A percentile compares a stretch with the other conserved stretches of the same genome.
Conservation (phyloP, 2,329 filamentous ascomycete genomes). For the Shiraia sp. region DNA sequence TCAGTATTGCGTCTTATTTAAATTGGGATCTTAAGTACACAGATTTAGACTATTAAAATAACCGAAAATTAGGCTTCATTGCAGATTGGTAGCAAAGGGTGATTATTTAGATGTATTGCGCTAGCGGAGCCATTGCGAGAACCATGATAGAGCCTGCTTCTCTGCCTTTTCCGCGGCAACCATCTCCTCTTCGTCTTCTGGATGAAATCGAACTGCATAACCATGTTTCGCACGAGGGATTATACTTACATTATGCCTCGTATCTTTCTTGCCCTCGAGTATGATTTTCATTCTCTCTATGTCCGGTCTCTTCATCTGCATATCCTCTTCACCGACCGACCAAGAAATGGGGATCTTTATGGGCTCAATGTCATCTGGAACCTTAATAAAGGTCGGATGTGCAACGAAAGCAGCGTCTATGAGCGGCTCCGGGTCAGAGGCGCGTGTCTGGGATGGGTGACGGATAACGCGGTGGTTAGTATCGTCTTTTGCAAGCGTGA, state of each 20-base stretch:
- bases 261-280: constrained; percentile 1
- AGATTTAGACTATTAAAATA: too few relatives aligned
- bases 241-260: neutral
- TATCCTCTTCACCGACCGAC: neutral
- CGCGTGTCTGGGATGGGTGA: neutral
- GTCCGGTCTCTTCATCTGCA: constrained; percentile 1
- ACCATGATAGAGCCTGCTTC: neutral
- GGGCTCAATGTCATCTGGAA: constrained; percentile 1
- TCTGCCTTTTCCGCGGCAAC: neutral
- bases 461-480: neutral
- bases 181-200: neutral
- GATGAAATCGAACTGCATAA: neutral
- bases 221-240: constrained; percentile 1
- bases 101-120: too few relatives aligned
- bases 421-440: neutral
- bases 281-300: neutral
- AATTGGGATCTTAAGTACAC: too few relatives aligned
- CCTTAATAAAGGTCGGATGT: constrained; percentile 1
- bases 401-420: constrained; percentile 1
- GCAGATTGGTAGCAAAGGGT: too few relatives aligned
- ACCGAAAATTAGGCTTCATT: too few relatives aligned
- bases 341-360: constrained; percentile 2
- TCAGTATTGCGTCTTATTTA: too few relatives aligned
- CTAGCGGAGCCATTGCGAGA: neutral
- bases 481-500: constrained; percentile 1